Evolutionary conservation across 2,329 filamentous ascomycete species (phyloP).

Genomic region (Monilinia polystroma): DNA sequence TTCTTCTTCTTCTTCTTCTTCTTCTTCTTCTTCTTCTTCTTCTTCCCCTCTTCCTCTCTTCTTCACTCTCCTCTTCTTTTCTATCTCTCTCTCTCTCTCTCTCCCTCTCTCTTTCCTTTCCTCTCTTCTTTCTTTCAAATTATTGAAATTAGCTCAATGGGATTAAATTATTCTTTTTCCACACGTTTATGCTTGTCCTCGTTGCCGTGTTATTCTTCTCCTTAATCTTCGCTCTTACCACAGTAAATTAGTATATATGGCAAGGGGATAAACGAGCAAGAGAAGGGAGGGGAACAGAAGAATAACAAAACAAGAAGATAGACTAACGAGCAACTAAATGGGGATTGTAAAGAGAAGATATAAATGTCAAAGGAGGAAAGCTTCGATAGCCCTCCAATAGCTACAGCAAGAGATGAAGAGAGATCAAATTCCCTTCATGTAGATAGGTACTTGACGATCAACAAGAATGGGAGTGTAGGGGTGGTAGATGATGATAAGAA

Average conservation of each 20-base stretch:
- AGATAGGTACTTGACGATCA: too few relatives aligned
- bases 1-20: not conserved
- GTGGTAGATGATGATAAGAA: too few relatives aligned
- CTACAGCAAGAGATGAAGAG: too few relatives aligned
- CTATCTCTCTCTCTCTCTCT: not conserved
- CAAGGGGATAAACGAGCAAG: not conserved
- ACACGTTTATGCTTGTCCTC: too few relatives aligned
- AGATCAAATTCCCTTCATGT: too few relatives aligned
- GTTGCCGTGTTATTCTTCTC: not conserved
- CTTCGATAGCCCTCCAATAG: too few relatives aligned
- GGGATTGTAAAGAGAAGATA: too few relatives aligned
- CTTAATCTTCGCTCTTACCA: not conserved
- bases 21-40: not conserved
- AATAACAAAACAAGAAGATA: too few relatives aligned
- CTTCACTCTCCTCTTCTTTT: not conserved
- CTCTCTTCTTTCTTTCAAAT: not conserved
- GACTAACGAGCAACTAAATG: not conserved
- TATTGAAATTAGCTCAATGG: not conserved
- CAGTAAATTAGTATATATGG: constrained; percentile 3
- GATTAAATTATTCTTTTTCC: too few relatives aligned
- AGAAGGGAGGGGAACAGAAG: not conserved
- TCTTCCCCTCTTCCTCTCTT: not conserved
- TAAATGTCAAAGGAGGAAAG: too few relatives aligned
- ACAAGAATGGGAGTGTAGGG: too few relatives aligned
- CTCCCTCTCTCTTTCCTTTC: not conserved